Conservation (phyloP, 2,329 filamentous ascomycete species). For the Alternaria sp. region DNA sequence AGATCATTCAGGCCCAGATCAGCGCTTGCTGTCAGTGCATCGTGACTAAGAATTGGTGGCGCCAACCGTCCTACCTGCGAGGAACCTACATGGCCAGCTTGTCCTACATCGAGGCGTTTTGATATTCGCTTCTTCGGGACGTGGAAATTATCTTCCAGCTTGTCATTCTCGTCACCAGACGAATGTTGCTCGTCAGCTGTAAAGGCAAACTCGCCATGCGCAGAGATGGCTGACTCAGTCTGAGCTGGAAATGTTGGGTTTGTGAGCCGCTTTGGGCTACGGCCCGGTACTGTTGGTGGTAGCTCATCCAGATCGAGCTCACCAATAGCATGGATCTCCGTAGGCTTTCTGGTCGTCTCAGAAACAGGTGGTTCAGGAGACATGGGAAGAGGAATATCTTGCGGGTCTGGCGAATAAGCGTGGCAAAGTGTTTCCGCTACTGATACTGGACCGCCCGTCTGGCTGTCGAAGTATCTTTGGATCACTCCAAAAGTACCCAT, state of each 20-base stretch:
- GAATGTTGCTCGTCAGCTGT: conserved; percentile 36
- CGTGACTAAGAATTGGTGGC: conserved; percentile 45
- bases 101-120: conserved; percentile 15
- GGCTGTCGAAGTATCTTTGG: conserved; percentile 43
- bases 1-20: conserved; percentile 42
- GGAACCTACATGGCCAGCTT: conserved; percentile 29
- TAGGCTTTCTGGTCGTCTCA: conserved; percentile 16
- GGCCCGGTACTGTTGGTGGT: conserved; percentile 33
- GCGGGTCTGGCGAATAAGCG: conserved; percentile 22
- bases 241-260: conserved; percentile 26
- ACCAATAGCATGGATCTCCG: conserved; percentile 26
- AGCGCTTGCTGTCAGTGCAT: conserved; percentile 39
- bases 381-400: conserved; percentile 20
- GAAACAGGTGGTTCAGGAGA: conserved; percentile 18
- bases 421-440: conserved; percentile 18
- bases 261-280: conserved; percentile 36
- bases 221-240: conserved; percentile 23
- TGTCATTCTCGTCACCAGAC: conserved; percentile 27
- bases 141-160: conserved; percentile 17
- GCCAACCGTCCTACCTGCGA: conserved; percentile 37
- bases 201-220: conserved; percentile 34
- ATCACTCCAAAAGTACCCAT: conserved; percentile 40
- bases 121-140: conserved; percentile 21
- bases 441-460: conserved; percentile 25
- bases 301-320: conserved; percentile 25